phyloP scores from a whole-genome alignment of 176 grass and related monocot species.

The Juncus inflexus region DNA sequence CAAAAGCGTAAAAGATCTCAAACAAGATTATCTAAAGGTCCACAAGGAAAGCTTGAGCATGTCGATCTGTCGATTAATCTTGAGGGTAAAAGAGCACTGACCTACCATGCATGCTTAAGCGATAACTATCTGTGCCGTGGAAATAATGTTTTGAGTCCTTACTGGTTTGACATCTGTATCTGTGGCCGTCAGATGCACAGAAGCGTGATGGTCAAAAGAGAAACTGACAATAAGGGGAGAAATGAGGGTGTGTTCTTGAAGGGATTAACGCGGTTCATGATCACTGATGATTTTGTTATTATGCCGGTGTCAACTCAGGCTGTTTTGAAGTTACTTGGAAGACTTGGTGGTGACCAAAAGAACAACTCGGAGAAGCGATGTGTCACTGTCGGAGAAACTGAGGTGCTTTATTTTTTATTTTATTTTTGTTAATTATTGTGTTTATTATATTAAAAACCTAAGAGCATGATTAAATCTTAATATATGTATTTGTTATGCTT shows the following conservation, averaged over 20 bases:
- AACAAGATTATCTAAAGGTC: not conserved
- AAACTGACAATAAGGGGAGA: not conserved
- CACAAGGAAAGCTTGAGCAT: not conserved
- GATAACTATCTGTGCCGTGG: not conserved
- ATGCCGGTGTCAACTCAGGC: slow-evolving; percentile 9
- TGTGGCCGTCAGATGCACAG: slow-evolving; percentile 6
- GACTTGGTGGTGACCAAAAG: not conserved
- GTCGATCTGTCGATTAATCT: slow-evolving; percentile 13
- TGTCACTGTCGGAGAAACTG: not conserved
- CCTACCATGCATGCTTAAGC: not conserved
- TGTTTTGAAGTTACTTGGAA: slow-evolving; percentile 3
- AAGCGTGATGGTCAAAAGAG: not conserved
- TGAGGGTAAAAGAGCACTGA: slow-evolving; percentile 6
- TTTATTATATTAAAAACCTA: no score
- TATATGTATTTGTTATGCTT: no score
- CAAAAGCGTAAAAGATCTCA: slow-evolving; percentile 10
- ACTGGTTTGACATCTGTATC: not conserved
- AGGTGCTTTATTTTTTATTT: slow-evolving; percentile 10
- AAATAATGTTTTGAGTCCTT: slow-evolving; percentile 1
- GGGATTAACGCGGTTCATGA: not conserved
- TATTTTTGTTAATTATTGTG: no score
- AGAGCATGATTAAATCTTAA: no score
- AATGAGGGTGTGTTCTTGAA: slow-evolving; percentile 12
- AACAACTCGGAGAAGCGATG: not conserved
- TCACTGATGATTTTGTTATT: slow-evolving; percentile 14